These are phyloP conservation scores for Giardia muris DNA, from an alignment of 208 protist genomes.

Conservation along the genomic window DNA sequence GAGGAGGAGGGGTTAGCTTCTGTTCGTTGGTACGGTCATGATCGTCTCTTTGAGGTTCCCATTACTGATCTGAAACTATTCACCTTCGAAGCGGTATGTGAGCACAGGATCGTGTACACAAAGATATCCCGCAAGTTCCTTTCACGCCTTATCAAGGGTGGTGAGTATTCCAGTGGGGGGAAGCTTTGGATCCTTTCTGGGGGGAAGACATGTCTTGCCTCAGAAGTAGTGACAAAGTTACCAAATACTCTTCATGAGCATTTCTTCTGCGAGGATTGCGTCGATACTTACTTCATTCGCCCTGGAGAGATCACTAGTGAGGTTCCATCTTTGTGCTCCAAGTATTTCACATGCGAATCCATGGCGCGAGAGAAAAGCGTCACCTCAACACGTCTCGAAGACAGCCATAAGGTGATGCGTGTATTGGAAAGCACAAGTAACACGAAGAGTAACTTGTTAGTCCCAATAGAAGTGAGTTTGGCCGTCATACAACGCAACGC, in stretches of 20 bases:
- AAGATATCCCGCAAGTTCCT: neutral
- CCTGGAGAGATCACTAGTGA: too few species aligned
- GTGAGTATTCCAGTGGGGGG: neutral
- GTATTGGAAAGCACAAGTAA: too few species aligned
- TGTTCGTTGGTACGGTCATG: neutral
- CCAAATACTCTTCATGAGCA: neutral
- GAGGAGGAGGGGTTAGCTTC: neutral
- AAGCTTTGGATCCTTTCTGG: neutral
- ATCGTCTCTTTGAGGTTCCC: neutral
- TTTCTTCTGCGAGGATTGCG: too few species aligned
- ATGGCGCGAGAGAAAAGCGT: too few species aligned
- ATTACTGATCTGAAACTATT: neutral
- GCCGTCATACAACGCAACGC: neutral
- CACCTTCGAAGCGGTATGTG: neutral
- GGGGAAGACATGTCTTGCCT: neutral
- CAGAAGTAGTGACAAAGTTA: neutral
- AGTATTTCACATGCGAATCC: too few species aligned
- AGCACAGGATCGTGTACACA: neutral
- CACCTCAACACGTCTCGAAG: too few species aligned
- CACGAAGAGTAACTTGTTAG: neutral
- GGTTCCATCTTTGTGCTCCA: too few species aligned
- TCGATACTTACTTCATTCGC: too few species aligned
- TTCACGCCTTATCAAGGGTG: neutral
- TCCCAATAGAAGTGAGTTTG: neutral
- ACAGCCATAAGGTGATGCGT: too few species aligned